A percentile compares a stretch with the other conserved stretches of the same genome.
Evolutionary conservation across 192 early-diverging fungal genomes (phyloP).

Genomic region (Backusella parvicylindrica): DNA sequence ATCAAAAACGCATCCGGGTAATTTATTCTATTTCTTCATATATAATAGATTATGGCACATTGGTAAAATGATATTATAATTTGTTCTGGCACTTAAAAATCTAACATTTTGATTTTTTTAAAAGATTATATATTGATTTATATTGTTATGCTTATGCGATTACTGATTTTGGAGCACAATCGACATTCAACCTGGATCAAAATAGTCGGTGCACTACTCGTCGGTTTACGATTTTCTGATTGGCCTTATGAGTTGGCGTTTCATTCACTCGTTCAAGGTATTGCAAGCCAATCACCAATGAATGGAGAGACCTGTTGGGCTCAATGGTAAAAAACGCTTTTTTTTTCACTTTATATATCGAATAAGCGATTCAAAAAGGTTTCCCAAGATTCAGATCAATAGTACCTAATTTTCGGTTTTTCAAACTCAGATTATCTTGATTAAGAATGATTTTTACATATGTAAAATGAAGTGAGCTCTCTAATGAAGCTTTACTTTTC

Average conservation of each 20-base stretch:
- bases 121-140: constrained; percentile 24
- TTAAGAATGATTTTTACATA: background rate
- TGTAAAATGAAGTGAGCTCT: no score
- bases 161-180: constrained; percentile 22
- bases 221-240: constrained; percentile 27
- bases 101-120: background rate
- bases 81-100: background rate
- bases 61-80: background rate
- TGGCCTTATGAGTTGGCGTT: constrained; percentile 32
- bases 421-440: background rate
- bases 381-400: background rate
- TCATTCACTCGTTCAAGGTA: constrained; percentile 2
- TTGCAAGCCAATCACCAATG: background rate
- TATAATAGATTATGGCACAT: constrained; percentile 23
- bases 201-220: constrained; percentile 15
- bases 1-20: background rate
- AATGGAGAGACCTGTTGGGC: constrained; percentile 21
- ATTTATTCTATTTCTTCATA: background rate
- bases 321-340: constrained; percentile 18
- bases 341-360: background rate
- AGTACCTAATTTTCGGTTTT: background rate
- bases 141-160: constrained; percentile 27
- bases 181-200: constrained; percentile 22
- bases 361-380: background rate
- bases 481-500: no score